Conservation (phyloP, 1,284 basidiomycete species). For the Cryptococcus jaspeensis region DNA sequence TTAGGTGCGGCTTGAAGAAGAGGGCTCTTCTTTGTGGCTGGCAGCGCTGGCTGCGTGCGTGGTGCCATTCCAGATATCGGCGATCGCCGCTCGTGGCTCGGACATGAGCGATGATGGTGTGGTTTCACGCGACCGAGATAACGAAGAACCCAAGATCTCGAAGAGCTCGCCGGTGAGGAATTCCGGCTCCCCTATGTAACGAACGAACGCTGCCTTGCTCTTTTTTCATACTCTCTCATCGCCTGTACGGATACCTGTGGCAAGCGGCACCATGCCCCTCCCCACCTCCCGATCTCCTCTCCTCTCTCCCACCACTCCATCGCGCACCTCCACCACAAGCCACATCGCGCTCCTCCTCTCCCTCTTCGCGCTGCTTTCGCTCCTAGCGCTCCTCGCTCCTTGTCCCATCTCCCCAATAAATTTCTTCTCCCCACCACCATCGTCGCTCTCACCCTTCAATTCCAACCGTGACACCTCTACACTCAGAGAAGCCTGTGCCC, state of each 20-base stretch:
- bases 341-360: constrained; percentile 10
- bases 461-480: neutral
- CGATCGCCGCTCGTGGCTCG: neutral
- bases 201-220: no score
- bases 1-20: no score
- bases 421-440: constrained; percentile 1
- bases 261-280: no score
- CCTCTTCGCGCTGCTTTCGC: constrained; percentile 12
- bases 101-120: neutral
- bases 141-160: no score
- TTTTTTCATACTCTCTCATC: no score
- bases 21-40: no score
- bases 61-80: no score
- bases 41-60: no score
- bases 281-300: neutral
- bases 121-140: neutral
- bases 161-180: no score
- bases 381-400: constrained; percentile 1
- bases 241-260: no score
- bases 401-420: neutral
- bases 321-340: constrained; percentile 2
- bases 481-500: constrained; percentile 7
- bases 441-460: neutral
- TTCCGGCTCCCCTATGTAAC: no score
- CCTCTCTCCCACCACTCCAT: neutral